Base-by-base conservation (phyloP, 768 basidiomycete species). In the Dacryopinax primogenitus region DNA sequence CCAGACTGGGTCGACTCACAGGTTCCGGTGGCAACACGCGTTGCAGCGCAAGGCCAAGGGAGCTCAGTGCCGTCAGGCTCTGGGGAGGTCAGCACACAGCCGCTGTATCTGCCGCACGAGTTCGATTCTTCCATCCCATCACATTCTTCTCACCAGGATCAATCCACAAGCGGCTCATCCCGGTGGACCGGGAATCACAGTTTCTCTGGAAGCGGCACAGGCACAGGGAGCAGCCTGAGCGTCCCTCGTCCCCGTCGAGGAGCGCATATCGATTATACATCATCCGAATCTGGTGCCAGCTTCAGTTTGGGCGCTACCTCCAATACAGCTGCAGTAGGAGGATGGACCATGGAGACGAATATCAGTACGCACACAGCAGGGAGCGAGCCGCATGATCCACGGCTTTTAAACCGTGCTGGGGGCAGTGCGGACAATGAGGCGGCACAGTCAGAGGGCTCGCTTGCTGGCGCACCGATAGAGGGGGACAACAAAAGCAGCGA, bases 271-370 rank as follows among this genome's bases (percentile, higher is more conserved):
- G 51, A 58, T 21, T 58, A 58, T 30, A 58, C 51, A 23, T 58
- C 51, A 11, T 58, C 51, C 11, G 51, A 58, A 21, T 58, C 51
- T 15, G 51, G 51, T 30, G 51, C 13, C 9, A 28, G 13, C 51
- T 32, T 26, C 51, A 58, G 51, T 30, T 13, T 11, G 30, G 51
- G 51, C 26, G 32, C 51, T 6, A 58, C 51, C 11, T 23, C 51
- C 26, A 6, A 4, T 30, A 44, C 41, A 18, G 51, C 23, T 4
- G 26, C 13, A 18, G 51, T 30, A n/a, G n/a, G n/a, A 21, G 51
- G 51, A 15, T 58, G 51, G 51, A 58, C 51, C 15, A 28, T 58
- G 51, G 51, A 58, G 51, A 58, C 51, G 51, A 26, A 58, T 18
- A 21, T 32, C 4, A 21, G 21, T 6, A 15, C 51, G 13, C 51